phyloP scores from a whole-genome alignment of 331 rosid genomes.

The Telfairia occidentalis region DNA sequence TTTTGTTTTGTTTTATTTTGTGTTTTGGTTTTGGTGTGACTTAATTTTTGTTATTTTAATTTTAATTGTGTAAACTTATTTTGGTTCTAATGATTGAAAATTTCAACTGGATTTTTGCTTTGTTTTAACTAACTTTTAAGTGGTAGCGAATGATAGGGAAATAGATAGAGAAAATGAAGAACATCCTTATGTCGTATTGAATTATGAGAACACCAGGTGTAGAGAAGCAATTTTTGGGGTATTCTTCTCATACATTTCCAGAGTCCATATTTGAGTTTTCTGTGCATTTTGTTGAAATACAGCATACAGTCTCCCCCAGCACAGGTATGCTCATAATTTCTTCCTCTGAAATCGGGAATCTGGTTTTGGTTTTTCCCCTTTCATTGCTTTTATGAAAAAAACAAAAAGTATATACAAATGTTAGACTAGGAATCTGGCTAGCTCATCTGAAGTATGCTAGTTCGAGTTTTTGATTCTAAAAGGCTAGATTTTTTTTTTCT shows the following conservation, averaged over 20 bases:
- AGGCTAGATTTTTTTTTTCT: background rate
- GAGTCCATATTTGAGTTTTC: constrained; percentile 30
- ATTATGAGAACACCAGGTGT: constrained; percentile 27
- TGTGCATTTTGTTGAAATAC: constrained; percentile 12
- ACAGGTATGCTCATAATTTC: constrained; percentile 36
- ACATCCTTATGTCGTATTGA: constrained; percentile 44
- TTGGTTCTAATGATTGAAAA: background rate
- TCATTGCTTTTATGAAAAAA: background rate
- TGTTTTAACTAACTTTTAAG: constrained; percentile 3
- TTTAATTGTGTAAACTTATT: no score
- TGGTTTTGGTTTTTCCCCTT: background rate
- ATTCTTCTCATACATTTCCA: constrained; percentile 9
- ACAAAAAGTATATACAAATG: background rate
- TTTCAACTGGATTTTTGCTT: background rate
- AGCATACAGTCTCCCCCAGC: constrained; percentile 16
- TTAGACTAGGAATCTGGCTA: background rate
- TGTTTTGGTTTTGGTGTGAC: no score
- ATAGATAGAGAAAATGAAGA: constrained; percentile 38
- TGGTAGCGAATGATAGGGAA: constrained; percentile 46
- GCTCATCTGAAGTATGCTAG: background rate
- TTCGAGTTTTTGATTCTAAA: background rate
- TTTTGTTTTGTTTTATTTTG: no score
- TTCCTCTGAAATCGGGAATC: background rate
- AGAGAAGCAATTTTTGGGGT: background rate
- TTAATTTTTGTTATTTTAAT: background rate